Evolutionary conservation across 2,329 filamentous ascomycete genomes (phyloP).

Genomic region (Alternaria angustiovoidea): DNA sequence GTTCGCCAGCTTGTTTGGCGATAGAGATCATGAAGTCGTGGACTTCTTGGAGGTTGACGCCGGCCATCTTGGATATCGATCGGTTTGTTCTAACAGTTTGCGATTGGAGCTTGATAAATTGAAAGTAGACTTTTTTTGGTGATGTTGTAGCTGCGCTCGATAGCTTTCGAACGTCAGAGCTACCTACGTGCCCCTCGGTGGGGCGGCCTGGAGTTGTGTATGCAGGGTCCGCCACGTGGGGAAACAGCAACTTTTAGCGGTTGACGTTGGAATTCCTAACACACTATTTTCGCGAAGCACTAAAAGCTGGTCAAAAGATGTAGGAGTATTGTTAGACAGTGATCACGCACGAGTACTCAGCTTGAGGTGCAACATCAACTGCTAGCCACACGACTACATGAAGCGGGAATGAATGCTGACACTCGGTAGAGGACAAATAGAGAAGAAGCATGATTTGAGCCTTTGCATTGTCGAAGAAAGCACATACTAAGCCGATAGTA

Average conservation of each 20-base stretch:
- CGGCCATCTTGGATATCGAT: slow-evolving; percentile 35
- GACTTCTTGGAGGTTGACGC: slow-evolving; percentile 56
- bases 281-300: not conserved
- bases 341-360: not conserved
- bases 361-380: not conserved
- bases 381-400: not conserved
- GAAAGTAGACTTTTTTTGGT: not conserved
- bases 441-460: not conserved
- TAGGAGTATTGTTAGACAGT: not conserved
- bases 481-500: not conserved
- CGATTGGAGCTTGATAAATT: not conserved
- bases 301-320: not conserved
- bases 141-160: not conserved
- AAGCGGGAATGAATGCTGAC: not conserved
- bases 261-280: not conserved
- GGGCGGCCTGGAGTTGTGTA: not conserved
- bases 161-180: not conserved
- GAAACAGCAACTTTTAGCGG: not conserved
- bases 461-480: not conserved
- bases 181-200: not conserved
- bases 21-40: slow-evolving; percentile 58
- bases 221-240: slow-evolving; percentile 1
- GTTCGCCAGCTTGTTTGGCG: slow-evolving; percentile 56
- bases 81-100: too few relatives aligned
- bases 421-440: too few relatives aligned